Conservation (phyloP, 805 yeast genomes). For the Lachancea fermentati region DNA sequence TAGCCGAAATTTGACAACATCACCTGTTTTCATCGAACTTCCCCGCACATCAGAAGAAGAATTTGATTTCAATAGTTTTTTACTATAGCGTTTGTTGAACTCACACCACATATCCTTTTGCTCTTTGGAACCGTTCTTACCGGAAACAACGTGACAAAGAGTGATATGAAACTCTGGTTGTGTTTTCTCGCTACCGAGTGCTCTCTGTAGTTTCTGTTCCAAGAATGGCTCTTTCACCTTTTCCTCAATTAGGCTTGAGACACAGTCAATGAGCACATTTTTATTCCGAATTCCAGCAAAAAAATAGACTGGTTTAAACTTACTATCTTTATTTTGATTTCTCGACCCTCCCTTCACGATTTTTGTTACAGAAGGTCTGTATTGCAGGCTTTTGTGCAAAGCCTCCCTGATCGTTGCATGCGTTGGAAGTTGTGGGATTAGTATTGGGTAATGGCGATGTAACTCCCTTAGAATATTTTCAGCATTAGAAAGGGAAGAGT, state of each 20-base stretch:
- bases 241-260: conserved; percentile 5
- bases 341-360: conserved; percentile 18
- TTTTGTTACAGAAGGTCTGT: conserved; percentile 48
- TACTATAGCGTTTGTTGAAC: conserved; percentile 20
- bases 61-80: conserved; percentile 8
- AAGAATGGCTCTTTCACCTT: conserved; percentile 2
- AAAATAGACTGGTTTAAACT: conserved; percentile 39
- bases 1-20: conserved; percentile 38
- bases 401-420: conserved; percentile 41
- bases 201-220: neutral
- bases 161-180: conserved; percentile 65
- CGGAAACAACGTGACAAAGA: conserved; percentile 42
- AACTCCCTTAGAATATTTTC: conserved; percentile 38
- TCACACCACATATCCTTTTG: conserved; percentile 28
- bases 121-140: conserved; percentile 25
- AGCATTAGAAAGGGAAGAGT: conserved; percentile 49
- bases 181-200: conserved; percentile 30
- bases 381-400: conserved; percentile 46
- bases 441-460: conserved; percentile 37
- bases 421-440: conserved; percentile 39
- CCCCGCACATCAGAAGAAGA: neutral
- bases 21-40: conserved; percentile 13
- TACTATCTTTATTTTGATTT: conserved; percentile 10
- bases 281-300: conserved; percentile 35
- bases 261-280: conserved; percentile 11